Evolutionary conservation across 2,329 filamentous ascomycete genomes (phyloP).

Genomic region (Aspergillus hortae): DNA sequence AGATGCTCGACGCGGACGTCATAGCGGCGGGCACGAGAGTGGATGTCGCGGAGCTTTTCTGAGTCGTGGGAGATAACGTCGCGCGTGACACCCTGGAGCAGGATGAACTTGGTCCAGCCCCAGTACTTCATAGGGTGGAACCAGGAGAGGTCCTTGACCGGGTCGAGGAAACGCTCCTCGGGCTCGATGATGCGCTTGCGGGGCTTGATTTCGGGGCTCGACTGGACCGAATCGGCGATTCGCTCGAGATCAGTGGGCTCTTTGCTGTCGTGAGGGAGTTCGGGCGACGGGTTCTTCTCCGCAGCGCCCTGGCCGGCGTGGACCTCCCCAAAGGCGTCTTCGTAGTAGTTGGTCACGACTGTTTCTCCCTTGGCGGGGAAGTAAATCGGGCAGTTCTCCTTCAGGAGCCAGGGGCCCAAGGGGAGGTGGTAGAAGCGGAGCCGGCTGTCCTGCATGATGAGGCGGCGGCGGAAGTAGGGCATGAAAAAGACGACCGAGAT

Average conservation of each 20-base stretch:
- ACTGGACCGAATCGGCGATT: slow-evolving; percentile 13
- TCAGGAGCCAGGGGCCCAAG: slow-evolving; percentile 42
- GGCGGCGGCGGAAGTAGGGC: slow-evolving; percentile 27
- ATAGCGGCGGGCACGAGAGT: slow-evolving; percentile 42
- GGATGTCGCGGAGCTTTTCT: slow-evolving; percentile 35
- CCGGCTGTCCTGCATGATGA: slow-evolving; percentile 20
- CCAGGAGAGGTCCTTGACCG: slow-evolving; percentile 15
- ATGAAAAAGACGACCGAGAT: slow-evolving; percentile 23
- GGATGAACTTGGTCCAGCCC: slow-evolving; percentile 42
- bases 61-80: slow-evolving; percentile 42
- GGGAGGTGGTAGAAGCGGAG: slow-evolving; percentile 24
- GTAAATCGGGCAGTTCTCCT: slow-evolving; percentile 38
- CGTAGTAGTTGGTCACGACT: slow-evolving; percentile 41
- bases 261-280: slow-evolving; percentile 4
- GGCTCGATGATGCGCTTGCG: slow-evolving; percentile 18
- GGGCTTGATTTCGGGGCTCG: slow-evolving; percentile 18
- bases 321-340: slow-evolving; percentile 25
- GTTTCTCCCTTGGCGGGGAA: slow-evolving; percentile 36
- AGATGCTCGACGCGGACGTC: slow-evolving; percentile 48
- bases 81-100: slow-evolving; percentile 44
- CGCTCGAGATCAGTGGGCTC: slow-evolving; percentile 10
- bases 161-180: slow-evolving; percentile 23
- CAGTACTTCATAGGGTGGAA: slow-evolving; percentile 22
- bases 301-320: slow-evolving; percentile 14
- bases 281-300: not conserved